These are phyloP conservation scores for Penicillium palitans DNA, from an alignment of 2,329 filamentous ascomycete species.

Conservation along the genomic window DNA sequence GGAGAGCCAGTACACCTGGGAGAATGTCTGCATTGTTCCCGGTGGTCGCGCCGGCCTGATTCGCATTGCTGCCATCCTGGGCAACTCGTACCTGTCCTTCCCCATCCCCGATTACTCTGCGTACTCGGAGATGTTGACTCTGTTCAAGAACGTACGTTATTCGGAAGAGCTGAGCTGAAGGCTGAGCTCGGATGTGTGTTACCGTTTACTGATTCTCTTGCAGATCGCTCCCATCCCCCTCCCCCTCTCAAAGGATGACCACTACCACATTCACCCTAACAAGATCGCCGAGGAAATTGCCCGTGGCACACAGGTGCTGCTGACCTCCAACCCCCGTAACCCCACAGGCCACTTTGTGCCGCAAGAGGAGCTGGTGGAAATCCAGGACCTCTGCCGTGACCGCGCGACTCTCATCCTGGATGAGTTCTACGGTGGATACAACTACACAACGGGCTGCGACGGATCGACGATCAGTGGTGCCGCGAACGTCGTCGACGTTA, in stretches of 20 bases:
- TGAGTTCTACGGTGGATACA: slow-evolving; percentile 96
- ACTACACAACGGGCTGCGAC: slow-evolving; percentile 90
- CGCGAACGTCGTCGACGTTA: slow-evolving; percentile 84
- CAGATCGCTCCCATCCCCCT: slow-evolving; percentile 84
- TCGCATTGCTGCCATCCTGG: slow-evolving; percentile 88
- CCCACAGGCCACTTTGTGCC: slow-evolving; percentile 85
- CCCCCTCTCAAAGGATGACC: slow-evolving; percentile 78
- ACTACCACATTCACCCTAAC: slow-evolving; percentile 89
- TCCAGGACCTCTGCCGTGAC: slow-evolving; percentile 89
- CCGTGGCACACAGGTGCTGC: slow-evolving; percentile 79
- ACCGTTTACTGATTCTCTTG: slow-evolving; percentile 4
- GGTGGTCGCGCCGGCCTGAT: slow-evolving; percentile 91
- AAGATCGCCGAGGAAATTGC: slow-evolving; percentile 91
- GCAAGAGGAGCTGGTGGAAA: slow-evolving; percentile 81
- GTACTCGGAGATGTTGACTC: slow-evolving; percentile 94
- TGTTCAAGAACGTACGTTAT: slow-evolving; percentile 73
- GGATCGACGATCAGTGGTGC: slow-evolving; percentile 85
- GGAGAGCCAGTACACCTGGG: slow-evolving; percentile 88
- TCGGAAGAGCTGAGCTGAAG: slow-evolving; percentile 11
- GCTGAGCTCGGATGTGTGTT: neutral
- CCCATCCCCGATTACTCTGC: slow-evolving; percentile 95
- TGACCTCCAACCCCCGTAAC: slow-evolving; percentile 94
- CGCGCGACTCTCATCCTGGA: slow-evolving; percentile 91
- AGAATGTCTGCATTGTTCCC: slow-evolving; percentile 95
- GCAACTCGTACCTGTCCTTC: slow-evolving; percentile 89